Percentiles rank a stretch among this genome's conserved stretches.
Evolutionary conservation across 805 yeast genomes (phyloP).

Genomic region (Saturnispora gosingensis): DNA sequence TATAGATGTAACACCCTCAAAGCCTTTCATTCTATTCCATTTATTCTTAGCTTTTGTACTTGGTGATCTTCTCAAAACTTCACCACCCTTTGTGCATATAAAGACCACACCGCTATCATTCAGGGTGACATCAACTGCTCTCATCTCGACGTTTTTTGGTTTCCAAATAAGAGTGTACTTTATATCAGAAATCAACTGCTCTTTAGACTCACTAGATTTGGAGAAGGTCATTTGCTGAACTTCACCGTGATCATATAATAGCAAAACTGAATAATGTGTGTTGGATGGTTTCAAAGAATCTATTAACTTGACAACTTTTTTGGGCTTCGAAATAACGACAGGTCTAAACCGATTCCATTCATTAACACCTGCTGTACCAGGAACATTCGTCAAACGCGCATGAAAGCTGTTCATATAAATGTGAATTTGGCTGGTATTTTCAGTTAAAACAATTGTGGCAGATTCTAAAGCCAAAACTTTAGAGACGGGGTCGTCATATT

Average conservation of each 20-base stretch:
- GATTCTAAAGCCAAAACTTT: slow-evolving; percentile 56
- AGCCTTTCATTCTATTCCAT: slow-evolving; percentile 25
- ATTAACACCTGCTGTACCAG: not conserved
- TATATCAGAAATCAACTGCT: slow-evolving; percentile 32
- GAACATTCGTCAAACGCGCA: slow-evolving; percentile 30
- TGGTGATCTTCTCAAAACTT: slow-evolving; percentile 41
- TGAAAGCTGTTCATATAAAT: slow-evolving; percentile 51
- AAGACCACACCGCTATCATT: slow-evolving; percentile 30
- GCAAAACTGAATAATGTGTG: slow-evolving; percentile 32
- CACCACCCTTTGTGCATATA: slow-evolving; percentile 60
- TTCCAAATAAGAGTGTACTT: slow-evolving; percentile 50
- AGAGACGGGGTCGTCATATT: slow-evolving; percentile 41
- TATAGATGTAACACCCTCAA: not conserved
- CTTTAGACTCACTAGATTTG: slow-evolving; percentile 21
- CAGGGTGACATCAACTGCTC: slow-evolving; percentile 58
- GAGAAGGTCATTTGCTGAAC: slow-evolving; percentile 32
- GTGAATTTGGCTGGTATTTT: slow-evolving; percentile 48
- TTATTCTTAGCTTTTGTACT: slow-evolving; percentile 10
- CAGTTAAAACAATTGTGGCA: slow-evolving; percentile 57
- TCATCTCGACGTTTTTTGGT: slow-evolving; percentile 47
- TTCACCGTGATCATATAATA: slow-evolving; percentile 54
- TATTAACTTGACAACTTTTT: slow-evolving; percentile 26
- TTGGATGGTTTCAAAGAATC: slow-evolving; percentile 24
- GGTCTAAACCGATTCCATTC: slow-evolving; percentile 47
- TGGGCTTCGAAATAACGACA: slow-evolving; percentile 35